These are phyloP conservation scores for Pleurotus eryngii DNA, from an alignment of 768 basidiomycete genomes.

Conservation along the genomic window DNA sequence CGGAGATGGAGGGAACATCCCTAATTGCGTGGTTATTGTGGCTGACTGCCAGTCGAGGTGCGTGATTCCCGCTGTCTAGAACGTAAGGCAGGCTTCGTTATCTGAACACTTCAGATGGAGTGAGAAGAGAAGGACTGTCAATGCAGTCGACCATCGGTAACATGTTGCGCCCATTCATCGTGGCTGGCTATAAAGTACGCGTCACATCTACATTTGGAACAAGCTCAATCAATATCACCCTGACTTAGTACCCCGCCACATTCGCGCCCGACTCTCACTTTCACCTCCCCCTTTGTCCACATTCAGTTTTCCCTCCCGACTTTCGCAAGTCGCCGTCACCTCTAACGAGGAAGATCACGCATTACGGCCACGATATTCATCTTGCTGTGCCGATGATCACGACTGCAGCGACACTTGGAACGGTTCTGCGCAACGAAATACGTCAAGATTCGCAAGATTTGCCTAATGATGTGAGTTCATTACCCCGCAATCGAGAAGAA, in stretches of 20 bases:
- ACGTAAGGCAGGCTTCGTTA: background rate
- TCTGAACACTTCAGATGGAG: constrained; percentile 23
- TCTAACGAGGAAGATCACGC: constrained; percentile 27
- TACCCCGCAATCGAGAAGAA: constrained; percentile 33
- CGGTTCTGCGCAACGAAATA: constrained; percentile 32
- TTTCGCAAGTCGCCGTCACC: constrained; percentile 30
- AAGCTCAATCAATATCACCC: background rate
- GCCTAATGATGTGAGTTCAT: constrained; percentile 15
- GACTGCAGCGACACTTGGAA: constrained; percentile 35
- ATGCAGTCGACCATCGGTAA: constrained; percentile 25
- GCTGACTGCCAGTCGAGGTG: constrained; percentile 40
- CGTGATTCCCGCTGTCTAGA: constrained; percentile 10
- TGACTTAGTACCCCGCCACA: constrained; percentile 35
- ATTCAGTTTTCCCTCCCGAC: constrained; percentile 17
- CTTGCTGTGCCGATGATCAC: constrained; percentile 39
- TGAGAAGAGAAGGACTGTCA: constrained; percentile 24
- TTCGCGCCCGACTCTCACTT: constrained; percentile 44
- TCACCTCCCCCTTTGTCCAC: constrained; percentile 33
- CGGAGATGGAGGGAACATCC: constrained; percentile 33
- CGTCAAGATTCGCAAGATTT: constrained; percentile 26
- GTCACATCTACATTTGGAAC: background rate
- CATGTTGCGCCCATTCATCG: constrained; percentile 36
- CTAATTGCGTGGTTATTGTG: constrained; percentile 44
- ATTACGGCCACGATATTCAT: constrained; percentile 38
- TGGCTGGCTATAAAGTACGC: constrained; percentile 38